These are phyloP conservation scores for Tylopilus sp. DNA, from an alignment of 1,284 basidiomycete species.

Conservation along the genomic window DNA sequence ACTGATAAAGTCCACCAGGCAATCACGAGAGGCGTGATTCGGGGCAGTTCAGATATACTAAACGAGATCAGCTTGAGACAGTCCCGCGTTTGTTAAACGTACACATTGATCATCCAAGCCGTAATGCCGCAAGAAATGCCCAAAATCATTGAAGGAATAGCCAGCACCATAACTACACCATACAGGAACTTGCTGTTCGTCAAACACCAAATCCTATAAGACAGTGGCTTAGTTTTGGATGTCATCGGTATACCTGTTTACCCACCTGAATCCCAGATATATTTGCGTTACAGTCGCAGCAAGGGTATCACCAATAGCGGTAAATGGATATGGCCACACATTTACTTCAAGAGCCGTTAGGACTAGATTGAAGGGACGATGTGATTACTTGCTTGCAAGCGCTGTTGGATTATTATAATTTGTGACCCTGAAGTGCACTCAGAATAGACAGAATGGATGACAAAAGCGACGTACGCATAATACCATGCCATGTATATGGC, in stretches of 20 bases:
- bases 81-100: slow-evolving; percentile 13
- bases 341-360: not conserved
- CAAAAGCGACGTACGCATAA: slow-evolving; percentile 6
- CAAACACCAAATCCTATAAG: slow-evolving; percentile 29
- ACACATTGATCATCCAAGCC: slow-evolving; percentile 42
- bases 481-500: slow-evolving; percentile 16
- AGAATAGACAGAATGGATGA: not conserved
- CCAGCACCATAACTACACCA: slow-evolving; percentile 35
- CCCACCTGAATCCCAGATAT: slow-evolving; percentile 11
- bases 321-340: slow-evolving; percentile 44
- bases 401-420: slow-evolving; percentile 7
- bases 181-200: slow-evolving; percentile 39
- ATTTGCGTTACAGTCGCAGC: slow-evolving; percentile 44
- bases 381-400: slow-evolving; percentile 7
- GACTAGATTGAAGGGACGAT: not conserved
- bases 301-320: slow-evolving; percentile 42
- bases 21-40: no score
- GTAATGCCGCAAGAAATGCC: slow-evolving; percentile 40
- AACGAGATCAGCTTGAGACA: not conserved
- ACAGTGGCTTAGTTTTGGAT: no score
- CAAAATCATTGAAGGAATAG: slow-evolving; percentile 38
- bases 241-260: not conserved
- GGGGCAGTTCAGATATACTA: slow-evolving; percentile 13
- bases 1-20: no score
- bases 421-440: not conserved